These are phyloP conservation scores for Tuber aestivum DNA, from an alignment of 495 filamentous ascomycete species.

Conservation along the genomic window DNA sequence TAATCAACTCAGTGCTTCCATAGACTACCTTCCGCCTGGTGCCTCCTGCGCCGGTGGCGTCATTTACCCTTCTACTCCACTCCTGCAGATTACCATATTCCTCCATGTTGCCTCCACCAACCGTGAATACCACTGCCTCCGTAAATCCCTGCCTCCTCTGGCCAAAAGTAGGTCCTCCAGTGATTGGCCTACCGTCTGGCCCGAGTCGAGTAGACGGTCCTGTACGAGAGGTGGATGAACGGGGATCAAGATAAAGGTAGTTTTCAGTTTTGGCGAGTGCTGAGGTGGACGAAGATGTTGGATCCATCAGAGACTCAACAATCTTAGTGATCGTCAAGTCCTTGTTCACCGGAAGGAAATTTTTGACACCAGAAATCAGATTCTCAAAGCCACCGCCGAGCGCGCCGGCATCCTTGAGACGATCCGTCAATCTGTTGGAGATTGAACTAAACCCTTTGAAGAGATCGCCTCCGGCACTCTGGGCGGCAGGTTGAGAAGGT, in stretches of 20 bases:
- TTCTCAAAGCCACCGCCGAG: slow-evolving; percentile 88
- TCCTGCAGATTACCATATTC: slow-evolving; percentile 98
- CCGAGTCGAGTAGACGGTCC: slow-evolving; percentile 53
- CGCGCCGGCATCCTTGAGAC: slow-evolving; percentile 79
- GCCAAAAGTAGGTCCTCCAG: slow-evolving; percentile 76
- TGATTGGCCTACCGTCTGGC: slow-evolving; percentile 44
- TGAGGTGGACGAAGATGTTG: slow-evolving; percentile 74
- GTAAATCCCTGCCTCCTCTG: slow-evolving; percentile 89
- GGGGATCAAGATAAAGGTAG: slow-evolving; percentile 97
- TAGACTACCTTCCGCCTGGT: slow-evolving; percentile 77
- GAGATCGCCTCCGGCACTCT: slow-evolving; percentile 58
- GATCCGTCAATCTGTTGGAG: slow-evolving; percentile 68
- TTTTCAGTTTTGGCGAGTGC: slow-evolving; percentile 95
- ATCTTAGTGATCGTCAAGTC: slow-evolving; percentile 97
- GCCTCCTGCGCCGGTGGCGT: slow-evolving; percentile 50
- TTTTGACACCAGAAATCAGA: slow-evolving; percentile 96
- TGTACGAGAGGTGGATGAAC: slow-evolving; percentile 86
- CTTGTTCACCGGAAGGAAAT: slow-evolving; percentile 90
- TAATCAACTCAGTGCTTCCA: slow-evolving; percentile 89
- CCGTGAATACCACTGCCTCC: slow-evolving; percentile 93
- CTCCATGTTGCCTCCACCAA: slow-evolving; percentile 96
- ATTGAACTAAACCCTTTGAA: slow-evolving; percentile 91
- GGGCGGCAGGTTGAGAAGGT: slow-evolving; percentile 58
- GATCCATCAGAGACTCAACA: slow-evolving; percentile 97
- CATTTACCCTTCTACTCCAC: slow-evolving; percentile 68